phyloP scores from a whole-genome alignment of 2,329 filamentous ascomycete species.

The Epichloe sylvatica region DNA sequence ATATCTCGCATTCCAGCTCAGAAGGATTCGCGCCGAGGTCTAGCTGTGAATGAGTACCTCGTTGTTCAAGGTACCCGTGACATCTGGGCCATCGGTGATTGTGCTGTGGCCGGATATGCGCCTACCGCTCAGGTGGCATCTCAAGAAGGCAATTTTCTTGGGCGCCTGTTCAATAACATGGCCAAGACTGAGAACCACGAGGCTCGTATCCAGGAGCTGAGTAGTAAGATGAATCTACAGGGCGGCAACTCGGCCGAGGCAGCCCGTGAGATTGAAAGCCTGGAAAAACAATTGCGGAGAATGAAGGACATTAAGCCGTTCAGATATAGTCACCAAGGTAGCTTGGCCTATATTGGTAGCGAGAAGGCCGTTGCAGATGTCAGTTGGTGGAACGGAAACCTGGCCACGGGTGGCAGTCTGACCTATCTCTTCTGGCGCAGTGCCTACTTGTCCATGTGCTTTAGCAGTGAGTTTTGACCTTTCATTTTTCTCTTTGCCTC shows the following conservation, averaged over 20 bases:
- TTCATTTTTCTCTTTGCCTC: neutral
- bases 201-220: constrained; percentile 56
- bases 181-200: constrained; percentile 83
- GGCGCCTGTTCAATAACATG: constrained; percentile 96
- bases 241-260: constrained; percentile 53
- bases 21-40: constrained; percentile 84
- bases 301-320: constrained; percentile 95
- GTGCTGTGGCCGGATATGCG: constrained; percentile 91
- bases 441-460: constrained; percentile 98
- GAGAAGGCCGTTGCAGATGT: constrained; percentile 97
- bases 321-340: constrained; percentile 96
- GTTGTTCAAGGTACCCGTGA: constrained; percentile 95
- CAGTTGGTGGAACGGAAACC: constrained; percentile 91
- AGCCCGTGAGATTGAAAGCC: constrained; percentile 62
- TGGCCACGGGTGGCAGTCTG: constrained; percentile 81
- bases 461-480: constrained; percentile 68
- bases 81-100: constrained; percentile 96
- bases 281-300: constrained; percentile 75
- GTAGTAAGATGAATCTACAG: constrained; percentile 44
- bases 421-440: constrained; percentile 98
- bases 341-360: constrained; percentile 91
- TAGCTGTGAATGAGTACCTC: constrained; percentile 96
- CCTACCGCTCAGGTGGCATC: constrained; percentile 93
- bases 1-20: constrained; percentile 88
- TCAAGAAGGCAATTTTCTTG: constrained; percentile 91